Evolutionary conservation across 106 monocot genomes (phyloP).

Genomic region (Dendrobium nobile): DNA sequence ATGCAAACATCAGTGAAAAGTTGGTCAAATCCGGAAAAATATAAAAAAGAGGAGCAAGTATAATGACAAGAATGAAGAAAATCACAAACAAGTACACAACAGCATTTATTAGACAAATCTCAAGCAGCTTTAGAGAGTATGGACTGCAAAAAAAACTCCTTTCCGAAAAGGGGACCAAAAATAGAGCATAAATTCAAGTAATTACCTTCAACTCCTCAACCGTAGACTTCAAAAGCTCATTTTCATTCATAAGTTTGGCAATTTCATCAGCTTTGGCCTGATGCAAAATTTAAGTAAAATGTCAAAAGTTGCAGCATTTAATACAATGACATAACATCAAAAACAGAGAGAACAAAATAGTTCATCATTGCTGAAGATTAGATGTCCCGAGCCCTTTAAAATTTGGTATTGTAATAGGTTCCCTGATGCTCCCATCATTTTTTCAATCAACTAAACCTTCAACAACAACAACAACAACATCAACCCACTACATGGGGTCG

Average conservation of each 20-base stretch:
- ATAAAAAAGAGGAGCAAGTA: background rate
- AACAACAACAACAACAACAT: background rate
- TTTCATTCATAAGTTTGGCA: conserved; percentile 92
- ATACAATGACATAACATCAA: background rate
- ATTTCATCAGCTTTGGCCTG: conserved; percentile 99
- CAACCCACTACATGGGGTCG: too few relatives aligned
- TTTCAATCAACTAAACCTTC: background rate
- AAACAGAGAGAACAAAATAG: conserved; percentile 1
- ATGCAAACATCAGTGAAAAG: background rate
- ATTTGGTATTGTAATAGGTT: background rate
- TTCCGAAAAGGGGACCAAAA: background rate
- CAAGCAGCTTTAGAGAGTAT: background rate
- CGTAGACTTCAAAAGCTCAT: conserved; percentile 71
- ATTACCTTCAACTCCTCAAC: conserved; percentile 91
- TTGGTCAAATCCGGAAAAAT: background rate
- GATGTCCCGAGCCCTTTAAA: background rate
- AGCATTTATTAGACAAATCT: background rate
- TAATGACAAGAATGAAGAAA: background rate
- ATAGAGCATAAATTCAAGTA: conserved; percentile 3
- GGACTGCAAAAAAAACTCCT: background rate
- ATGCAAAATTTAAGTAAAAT: background rate
- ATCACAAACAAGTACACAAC: background rate
- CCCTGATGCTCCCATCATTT: background rate
- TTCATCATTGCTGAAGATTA: background rate
- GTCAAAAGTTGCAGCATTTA: background rate